Evolutionary conservation across 2,329 filamentous ascomycete species (phyloP), one percentile per base, ranked within the genome.

Genomic region (Alternaria angustiovoidea): DNA sequence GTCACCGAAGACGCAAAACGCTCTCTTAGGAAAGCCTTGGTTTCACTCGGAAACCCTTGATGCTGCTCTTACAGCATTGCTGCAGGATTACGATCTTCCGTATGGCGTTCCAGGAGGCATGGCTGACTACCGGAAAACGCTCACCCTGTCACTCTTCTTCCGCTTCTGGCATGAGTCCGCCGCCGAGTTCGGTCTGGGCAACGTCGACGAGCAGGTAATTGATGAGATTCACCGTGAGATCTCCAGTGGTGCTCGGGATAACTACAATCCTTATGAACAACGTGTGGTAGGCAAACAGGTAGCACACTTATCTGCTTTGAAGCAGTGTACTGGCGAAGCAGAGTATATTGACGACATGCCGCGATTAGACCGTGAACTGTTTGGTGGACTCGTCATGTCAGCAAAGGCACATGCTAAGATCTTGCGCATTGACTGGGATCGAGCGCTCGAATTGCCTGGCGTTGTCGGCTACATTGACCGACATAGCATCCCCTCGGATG

Each of bases 321-420:
- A 97, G 80, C 94, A 98, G 79, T 91, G 90, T 7, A 96, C 93
- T 0, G 94, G 94, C 54, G 92, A 96, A 79, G 94, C 94, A 2
- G 92, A 96, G 69, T 98, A 98, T 69, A 96, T 94, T 0, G 94
- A 98, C 70, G 94, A 98, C 67, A 95, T 97, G 26, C 93, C 94
- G 2, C 84, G 88, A 0, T 82, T 93, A 65, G 91, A 89, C 76
- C 95, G 95, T 61, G 94, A 97, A 77, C 84, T 98, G 0, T 93
- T 93, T 66, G 94, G 91, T 7, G 94, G 91, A 68, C 85, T 97
- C 57, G 92, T 98, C 0, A 82, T 98, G 42, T 97, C 94, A 0
- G 91, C 90, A 1, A 95, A 92, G 74, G 88, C 95, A 0, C 93
- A 94, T 66, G 94, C 94, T 3, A 96, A 91, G 75, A 87, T 98